These are phyloP conservation scores for Quercus glauca DNA, from an alignment of 306 rosid species.

Conservation along the genomic window DNA sequence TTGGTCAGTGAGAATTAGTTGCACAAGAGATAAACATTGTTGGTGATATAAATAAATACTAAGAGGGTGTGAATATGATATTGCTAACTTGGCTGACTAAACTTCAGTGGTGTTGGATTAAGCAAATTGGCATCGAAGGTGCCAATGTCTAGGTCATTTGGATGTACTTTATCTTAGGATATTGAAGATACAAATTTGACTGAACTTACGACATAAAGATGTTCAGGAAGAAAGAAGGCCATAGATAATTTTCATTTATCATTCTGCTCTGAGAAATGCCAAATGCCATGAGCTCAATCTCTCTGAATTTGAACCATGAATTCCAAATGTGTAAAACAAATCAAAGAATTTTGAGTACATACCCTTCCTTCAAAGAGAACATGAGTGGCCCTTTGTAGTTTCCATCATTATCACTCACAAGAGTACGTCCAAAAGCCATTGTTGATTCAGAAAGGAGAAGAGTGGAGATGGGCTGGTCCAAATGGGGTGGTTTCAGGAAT, in stretches of 20 bases:
- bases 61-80: not conserved
- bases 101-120: not conserved
- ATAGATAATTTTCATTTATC: not conserved
- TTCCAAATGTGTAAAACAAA: conserved; percentile 27
- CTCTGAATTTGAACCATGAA: conserved; percentile 24
- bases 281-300: conserved; percentile 28
- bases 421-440: conserved; percentile 92
- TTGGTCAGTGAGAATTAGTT: conserved; percentile 4
- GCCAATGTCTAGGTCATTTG: not conserved
- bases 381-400: conserved; percentile 94
- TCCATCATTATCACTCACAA: conserved; percentile 81
- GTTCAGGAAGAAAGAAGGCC: not conserved
- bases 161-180: not conserved
- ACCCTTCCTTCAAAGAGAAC: conserved; percentile 91
- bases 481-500: conserved; percentile 95
- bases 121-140: not conserved
- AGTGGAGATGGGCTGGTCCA: conserved; percentile 94
- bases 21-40: not conserved
- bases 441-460: conserved; percentile 86
- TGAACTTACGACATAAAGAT: not conserved
- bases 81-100: not conserved
- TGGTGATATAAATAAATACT: not conserved
- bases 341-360: conserved; percentile 30
- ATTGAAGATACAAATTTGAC: not conserved
- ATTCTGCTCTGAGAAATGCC: no score